phyloP scores from a whole-genome alignment of 805 yeast genomes.

The Pichia thaimueangensis region DNA sequence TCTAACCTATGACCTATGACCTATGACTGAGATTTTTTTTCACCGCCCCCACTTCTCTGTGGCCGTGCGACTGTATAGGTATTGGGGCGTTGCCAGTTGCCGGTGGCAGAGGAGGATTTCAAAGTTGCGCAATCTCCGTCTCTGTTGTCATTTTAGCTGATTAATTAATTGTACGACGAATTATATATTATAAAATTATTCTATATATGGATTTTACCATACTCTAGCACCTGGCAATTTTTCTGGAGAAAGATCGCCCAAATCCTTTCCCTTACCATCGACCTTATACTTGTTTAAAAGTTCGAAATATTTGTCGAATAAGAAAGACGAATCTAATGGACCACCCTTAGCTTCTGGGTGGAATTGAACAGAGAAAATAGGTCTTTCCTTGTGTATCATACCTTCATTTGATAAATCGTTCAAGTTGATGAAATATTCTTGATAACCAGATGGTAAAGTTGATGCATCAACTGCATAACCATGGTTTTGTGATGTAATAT shows the following conservation, averaged over 20 bases:
- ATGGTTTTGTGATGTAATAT: constrained; percentile 97
- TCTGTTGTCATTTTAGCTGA: no score
- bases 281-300: constrained; percentile 55
- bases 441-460: constrained; percentile 70
- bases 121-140: no score
- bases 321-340: constrained; percentile 85
- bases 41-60: no score
- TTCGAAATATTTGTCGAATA: constrained; percentile 84
- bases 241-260: constrained; percentile 14
- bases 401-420: constrained; percentile 98
- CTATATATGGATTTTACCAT: constrained; percentile 4
- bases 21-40: no score
- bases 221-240: constrained; percentile 13
- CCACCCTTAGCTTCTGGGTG: constrained; percentile 99
- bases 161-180: no score
- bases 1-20: no score
- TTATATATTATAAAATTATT: no score
- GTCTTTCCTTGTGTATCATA: constrained; percentile 80
- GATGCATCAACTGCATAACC: constrained; percentile 92
- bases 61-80: no score
- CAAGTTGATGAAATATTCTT: constrained; percentile 85
- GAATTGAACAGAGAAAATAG: constrained; percentile 94
- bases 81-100: no score
- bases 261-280: constrained; percentile 20
- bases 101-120: no score